A percentile compares a stretch with the other conserved stretches of the same genome.
Conservation (phyloP, 371 early-diverging fungal species). For the Batkoa obscura region DNA sequence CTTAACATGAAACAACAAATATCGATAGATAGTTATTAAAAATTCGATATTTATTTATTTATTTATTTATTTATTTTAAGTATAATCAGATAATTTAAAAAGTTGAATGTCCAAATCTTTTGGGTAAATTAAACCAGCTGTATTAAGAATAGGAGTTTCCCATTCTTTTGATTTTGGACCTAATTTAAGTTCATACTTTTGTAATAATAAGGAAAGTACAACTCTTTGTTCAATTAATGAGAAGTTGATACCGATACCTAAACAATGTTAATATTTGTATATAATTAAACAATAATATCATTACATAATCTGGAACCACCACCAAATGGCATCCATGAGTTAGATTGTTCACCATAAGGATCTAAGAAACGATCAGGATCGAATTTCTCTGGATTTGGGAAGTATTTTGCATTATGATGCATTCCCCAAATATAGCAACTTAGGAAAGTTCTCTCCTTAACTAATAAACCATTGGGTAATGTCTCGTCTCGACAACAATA, state of each 20-base stretch:
- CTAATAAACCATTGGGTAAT: not conserved
- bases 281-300: not conserved
- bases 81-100: too few species aligned
- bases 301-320: not conserved
- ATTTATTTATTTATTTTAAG: too few species aligned
- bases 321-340: not conserved
- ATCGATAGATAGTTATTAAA: too few species aligned
- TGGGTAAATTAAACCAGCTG: not conserved
- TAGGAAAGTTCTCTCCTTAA: not conserved
- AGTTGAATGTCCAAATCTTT: not conserved
- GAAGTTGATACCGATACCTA: slow-evolving; percentile 26
- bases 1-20: too few species aligned
- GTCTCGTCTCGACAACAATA: not conserved
- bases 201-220: slow-evolving; percentile 21
- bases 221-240: slow-evolving; percentile 29
- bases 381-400: not conserved
- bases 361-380: slow-evolving; percentile 1
- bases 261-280: not conserved
- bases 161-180: not conserved
- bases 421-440: not conserved
- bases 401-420: not conserved
- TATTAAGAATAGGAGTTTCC: not conserved
- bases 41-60: too few species aligned
- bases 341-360: not conserved
- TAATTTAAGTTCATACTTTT: slow-evolving; percentile 8